These are phyloP conservation scores for Geotrichum klebahnii DNA, from an alignment of 1,139 yeast genomes.

Conservation along the genomic window DNA sequence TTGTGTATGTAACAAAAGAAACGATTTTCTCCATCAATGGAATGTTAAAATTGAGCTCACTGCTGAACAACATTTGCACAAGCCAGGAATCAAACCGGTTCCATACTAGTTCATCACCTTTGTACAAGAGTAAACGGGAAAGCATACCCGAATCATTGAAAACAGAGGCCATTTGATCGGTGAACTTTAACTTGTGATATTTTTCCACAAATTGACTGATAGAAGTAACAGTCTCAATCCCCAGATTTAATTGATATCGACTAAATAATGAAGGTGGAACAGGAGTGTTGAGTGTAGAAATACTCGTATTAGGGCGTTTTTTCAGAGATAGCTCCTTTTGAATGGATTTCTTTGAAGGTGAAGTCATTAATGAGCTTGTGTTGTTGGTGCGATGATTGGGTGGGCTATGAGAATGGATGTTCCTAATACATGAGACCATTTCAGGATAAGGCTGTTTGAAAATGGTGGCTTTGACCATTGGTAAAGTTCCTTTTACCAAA, in stretches of 20 bases:
- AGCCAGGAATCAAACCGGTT: conserved; percentile 33
- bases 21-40: conserved; percentile 22
- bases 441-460: conserved; percentile 35
- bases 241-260: conserved; percentile 13
- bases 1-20: conserved; percentile 26
- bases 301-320: conserved; percentile 19
- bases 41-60: conserved; percentile 11
- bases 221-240: conserved; percentile 27
- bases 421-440: conserved; percentile 15
- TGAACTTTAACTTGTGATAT: conserved; percentile 29
- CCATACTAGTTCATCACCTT: conserved; percentile 28
- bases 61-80: conserved; percentile 18
- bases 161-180: conserved; percentile 30
- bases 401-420: background rate
- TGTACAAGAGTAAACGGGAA: conserved; percentile 27
- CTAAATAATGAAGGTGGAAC: conserved; percentile 27
- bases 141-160: conserved; percentile 28
- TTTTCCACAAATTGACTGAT: conserved; percentile 27
- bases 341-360: conserved; percentile 20
- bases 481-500: conserved; percentile 31
- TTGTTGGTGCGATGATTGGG: background rate
- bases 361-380: conserved; percentile 11
- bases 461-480: conserved; percentile 29
- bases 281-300: conserved; percentile 22
- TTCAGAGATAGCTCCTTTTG: background rate